Evolutionary conservation across 1,284 basidiomycete species (phyloP).

Genomic region (Lentinula novae-zelandiae): DNA sequence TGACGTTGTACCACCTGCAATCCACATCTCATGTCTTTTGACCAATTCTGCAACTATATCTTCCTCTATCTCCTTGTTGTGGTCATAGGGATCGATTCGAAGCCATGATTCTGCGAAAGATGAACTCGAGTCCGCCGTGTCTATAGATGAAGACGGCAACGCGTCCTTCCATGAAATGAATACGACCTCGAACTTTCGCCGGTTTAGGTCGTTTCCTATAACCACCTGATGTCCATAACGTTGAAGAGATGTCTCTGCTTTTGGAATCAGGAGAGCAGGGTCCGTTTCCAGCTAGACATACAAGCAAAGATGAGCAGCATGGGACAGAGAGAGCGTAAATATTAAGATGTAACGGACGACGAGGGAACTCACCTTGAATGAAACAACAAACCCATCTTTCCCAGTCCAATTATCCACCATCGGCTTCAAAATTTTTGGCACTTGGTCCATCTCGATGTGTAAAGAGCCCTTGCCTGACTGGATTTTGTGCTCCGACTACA

Average conservation of each 20-base stretch:
- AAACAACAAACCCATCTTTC: slow-evolving; percentile 83
- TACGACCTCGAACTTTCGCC: slow-evolving; percentile 88
- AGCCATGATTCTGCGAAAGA: slow-evolving; percentile 71
- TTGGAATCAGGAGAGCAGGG: slow-evolving; percentile 78
- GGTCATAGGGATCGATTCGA: slow-evolving; percentile 47
- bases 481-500: slow-evolving; percentile 94
- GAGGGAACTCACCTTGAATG: slow-evolving; percentile 77
- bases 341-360: too few species aligned
- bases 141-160: slow-evolving; percentile 8
- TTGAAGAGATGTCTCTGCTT: slow-evolving; percentile 83
- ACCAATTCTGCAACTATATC: slow-evolving; percentile 82
- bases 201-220: slow-evolving; percentile 91
- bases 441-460: slow-evolving; percentile 97
- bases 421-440: slow-evolving; percentile 92
- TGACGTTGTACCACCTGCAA: not conserved
- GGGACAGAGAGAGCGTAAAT: not conserved
- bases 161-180: slow-evolving; percentile 57
- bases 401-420: slow-evolving; percentile 93
- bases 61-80: slow-evolving; percentile 86
- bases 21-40: slow-evolving; percentile 73
- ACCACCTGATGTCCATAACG: slow-evolving; percentile 97
- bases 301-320: not conserved
- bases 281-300: slow-evolving; percentile 90
- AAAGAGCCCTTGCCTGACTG: slow-evolving; percentile 94
- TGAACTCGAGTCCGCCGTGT: slow-evolving; percentile 8